phyloP scores from a whole-genome alignment of 2,329 filamentous ascomycete genomes.

The Exophiala sp. region DNA sequence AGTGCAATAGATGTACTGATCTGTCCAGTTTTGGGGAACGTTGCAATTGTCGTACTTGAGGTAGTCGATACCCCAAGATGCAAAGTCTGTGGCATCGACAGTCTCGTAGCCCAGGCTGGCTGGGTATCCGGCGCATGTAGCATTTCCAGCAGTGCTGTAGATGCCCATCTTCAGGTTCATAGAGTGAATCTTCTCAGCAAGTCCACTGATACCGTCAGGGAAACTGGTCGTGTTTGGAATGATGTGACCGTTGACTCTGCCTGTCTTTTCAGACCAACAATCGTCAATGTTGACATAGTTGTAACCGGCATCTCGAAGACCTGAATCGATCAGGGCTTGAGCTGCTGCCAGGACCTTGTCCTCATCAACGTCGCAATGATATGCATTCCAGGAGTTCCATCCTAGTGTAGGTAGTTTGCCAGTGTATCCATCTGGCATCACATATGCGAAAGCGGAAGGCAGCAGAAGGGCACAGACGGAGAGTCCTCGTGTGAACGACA shows the following conservation, averaged over 20 bases:
- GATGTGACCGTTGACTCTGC: background rate
- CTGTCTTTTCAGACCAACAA: background rate
- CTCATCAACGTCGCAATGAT: background rate
- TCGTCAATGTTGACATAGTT: background rate
- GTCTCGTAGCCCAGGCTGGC: background rate
- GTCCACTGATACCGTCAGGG: background rate
- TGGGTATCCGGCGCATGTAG: background rate
- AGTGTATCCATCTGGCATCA: background rate
- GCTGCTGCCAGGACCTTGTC: background rate
- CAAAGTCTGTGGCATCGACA: background rate
- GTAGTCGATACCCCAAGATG: background rate
- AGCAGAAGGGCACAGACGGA: background rate
- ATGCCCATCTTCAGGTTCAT: background rate
- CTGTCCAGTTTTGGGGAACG: background rate
- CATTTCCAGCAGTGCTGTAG: background rate
- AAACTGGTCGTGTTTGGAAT: background rate
- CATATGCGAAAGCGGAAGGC: background rate
- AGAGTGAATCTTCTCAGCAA: background rate
- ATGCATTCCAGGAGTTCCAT: background rate
- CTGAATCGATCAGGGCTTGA: background rate
- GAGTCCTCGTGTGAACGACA: background rate
- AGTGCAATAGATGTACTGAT: background rate
- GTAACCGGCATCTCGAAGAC: background rate
- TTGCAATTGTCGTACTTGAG: background rate
- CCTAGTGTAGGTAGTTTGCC: background rate